Base-by-base conservation (phyloP, 2,329 filamentous ascomycete genomes). In the Exophiala viscosa region DNA sequence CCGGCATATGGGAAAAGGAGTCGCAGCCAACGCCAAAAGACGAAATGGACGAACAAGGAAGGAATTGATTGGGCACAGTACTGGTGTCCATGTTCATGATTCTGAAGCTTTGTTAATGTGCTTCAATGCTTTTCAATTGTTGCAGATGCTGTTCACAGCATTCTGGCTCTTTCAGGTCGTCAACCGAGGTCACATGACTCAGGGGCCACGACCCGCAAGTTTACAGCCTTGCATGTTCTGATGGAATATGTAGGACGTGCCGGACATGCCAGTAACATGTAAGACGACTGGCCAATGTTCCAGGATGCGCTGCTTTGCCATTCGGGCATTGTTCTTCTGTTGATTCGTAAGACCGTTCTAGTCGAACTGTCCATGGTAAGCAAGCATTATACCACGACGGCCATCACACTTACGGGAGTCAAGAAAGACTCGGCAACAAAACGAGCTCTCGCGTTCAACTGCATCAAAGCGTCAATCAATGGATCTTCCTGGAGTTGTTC, bases 361-460 rank as follows among this genome's bases (percentile, higher is more conserved):
- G 40, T 58, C 55, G 34, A 58, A 58, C 55, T 58, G 35, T 20
- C 18, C 7, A n/a, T 7, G 17, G 42, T 55, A 32, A 58, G 52
- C 35, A 32, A 38, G 13, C 18, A n/a, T n/a, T 8, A 5, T 15
- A 14, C 23, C 13, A 18, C 31, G 18, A 3, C 40, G 13, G 11
- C n/a, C 13, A 34, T 9, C 6, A 53, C 50, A 67, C 80, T 61
- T 79, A 93, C 88, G 55, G 92, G 93, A 68, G 92, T 96, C 73
- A 99, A 76, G 81, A 99, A 99, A 54, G 93, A 96, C 74, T 99
- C 93, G 43, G 93, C 93, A 46, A 99, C 92, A 69, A 97, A 99
- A 78, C 93, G 86, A 70, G 93, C 93, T 73, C 93, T 83, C 51
- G 93, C 91, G 70, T 99, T 99, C 70, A 99, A 78, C 92, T 96